Evolutionary conservation across 139 green algal genomes (phyloP), one percentile per base, ranked within the genome.

Genomic region (Edaphochlamys debaryana): DNA sequence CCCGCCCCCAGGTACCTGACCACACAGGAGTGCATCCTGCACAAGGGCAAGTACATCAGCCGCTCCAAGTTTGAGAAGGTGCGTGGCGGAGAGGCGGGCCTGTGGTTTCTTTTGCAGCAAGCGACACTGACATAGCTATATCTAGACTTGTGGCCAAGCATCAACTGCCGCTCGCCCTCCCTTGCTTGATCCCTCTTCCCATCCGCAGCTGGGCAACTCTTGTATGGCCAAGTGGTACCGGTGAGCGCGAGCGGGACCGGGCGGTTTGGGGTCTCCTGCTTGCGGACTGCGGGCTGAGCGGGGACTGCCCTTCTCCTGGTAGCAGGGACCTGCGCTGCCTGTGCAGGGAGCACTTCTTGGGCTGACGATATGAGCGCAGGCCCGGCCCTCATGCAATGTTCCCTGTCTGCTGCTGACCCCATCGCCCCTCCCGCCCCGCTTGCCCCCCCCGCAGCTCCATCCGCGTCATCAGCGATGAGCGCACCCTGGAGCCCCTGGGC

Each of bases 161-260:
- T 30, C 32, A 42, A 3, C 64, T 69, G 8, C 64, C 32, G 7
- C n/a, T 8, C 34, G 6, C 64, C 64, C 32, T 8, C 4, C 34
- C 15, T 54, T 9, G 45, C 45, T 54, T 13, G 45, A 4, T 42
- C 11, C 4, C 64, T 29, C 34, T 42, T 29, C 34, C 34, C 64
- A 13, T 32, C 11, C 34, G 20, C 40, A 81, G 74, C 60, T 81
- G n/a, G 74, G 74, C 60, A 62, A 71, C 40, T 64, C 40, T 2
- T 45, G 60, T 41, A 81, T 81, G 74, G 60, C 60, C 29, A 81
- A 81, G n/a, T 81, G 74, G 74, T 66, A 81, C 41, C 60, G 74
- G 60, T 81, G 40, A 38, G 73, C 45, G 17, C 56, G 15, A 4
- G 22, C 50, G 50, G 50, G 15, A 15, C 15, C 19, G 50, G 15